Conservation (phyloP, 495 filamentous ascomycete genomes). For the Xylaria nigripes region DNA sequence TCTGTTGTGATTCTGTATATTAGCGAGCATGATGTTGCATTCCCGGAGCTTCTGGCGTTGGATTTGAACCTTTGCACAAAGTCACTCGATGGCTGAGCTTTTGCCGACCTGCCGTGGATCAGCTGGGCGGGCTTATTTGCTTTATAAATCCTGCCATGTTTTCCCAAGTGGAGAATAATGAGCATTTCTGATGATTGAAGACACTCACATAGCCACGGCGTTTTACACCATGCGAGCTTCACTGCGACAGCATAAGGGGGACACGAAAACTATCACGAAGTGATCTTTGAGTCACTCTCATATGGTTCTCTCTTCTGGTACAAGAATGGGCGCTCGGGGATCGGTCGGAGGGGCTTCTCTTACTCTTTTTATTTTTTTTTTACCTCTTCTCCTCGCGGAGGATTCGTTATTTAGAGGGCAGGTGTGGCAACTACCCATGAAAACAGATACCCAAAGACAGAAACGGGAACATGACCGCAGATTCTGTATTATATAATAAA, state of each 20-base stretch:
- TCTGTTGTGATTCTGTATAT: constrained; percentile 26
- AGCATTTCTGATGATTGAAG: constrained; percentile 16
- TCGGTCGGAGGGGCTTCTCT: no score
- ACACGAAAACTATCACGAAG: constrained; percentile 5
- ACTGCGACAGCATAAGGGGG: constrained; percentile 27
- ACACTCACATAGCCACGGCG: constrained; percentile 20
- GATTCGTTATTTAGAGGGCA: constrained; percentile 18
- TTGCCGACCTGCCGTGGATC: not conserved
- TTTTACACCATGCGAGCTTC: constrained; percentile 12
- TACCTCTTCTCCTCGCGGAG: constrained; percentile 3
- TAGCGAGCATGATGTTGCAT: constrained; percentile 28
- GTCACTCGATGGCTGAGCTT: constrained; percentile 2
- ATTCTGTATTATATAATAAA: constrained; percentile 21
- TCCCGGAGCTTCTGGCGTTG: constrained; percentile 27
- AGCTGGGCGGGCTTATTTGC: constrained; percentile 7
- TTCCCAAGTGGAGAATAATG: constrained; percentile 13
- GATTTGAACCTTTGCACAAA: constrained; percentile 14
- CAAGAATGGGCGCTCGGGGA: not conserved
- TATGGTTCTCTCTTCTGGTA: not conserved
- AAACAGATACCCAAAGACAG: constrained; percentile 23
- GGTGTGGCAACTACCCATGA: constrained; percentile 17
- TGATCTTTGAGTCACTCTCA: not conserved
- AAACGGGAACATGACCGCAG: constrained; percentile 14
- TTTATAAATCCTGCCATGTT: constrained; percentile 12
- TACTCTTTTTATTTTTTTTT: not conserved